phyloP scores from a whole-genome alignment of 2,329 filamentous ascomycete species.

The Aspergillus uvarum region DNA sequence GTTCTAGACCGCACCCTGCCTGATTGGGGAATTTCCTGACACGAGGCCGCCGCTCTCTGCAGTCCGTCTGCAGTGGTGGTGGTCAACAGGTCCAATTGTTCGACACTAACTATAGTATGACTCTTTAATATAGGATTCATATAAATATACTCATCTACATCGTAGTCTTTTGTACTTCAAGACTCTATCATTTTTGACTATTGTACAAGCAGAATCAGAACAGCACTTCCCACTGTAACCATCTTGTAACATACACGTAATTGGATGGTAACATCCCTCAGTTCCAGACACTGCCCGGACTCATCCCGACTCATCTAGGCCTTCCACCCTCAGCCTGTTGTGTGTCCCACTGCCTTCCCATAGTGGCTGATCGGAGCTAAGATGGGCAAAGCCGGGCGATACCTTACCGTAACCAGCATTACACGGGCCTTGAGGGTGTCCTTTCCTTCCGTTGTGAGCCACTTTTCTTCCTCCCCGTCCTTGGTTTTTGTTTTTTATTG shows the following conservation, averaged over 20 bases:
- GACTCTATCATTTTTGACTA: too few species aligned
- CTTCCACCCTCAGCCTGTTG: not conserved
- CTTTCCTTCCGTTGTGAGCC: slow-evolving; percentile 1
- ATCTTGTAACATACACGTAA: not conserved
- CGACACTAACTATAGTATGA: too few species aligned
- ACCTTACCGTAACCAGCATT: slow-evolving; percentile 19
- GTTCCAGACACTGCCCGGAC: slow-evolving; percentile 6
- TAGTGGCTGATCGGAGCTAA: slow-evolving; percentile 24
- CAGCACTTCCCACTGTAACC: not conserved
- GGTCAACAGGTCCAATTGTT: too few species aligned
- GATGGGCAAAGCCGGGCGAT: slow-evolving; percentile 11
- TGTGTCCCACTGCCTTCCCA: not conserved
- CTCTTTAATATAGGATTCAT: not conserved
- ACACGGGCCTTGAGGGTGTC: slow-evolving; percentile 17
- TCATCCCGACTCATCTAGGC: slow-evolving; percentile 22
- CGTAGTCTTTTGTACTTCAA: too few species aligned
- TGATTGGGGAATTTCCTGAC: slow-evolving; percentile 26
- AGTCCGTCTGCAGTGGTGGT: too few species aligned
- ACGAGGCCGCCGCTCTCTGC: slow-evolving; percentile 17
- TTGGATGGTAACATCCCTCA: not conserved
- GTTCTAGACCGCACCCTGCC: slow-evolving; percentile 24
- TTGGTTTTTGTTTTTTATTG: not conserved
- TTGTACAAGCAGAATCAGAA: too few species aligned
- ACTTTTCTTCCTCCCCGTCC: not conserved
- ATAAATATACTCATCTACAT: not conserved